Evolutionary conservation across 2,329 filamentous ascomycete species (phyloP).

Genomic region (Trichophyton equinum): DNA sequence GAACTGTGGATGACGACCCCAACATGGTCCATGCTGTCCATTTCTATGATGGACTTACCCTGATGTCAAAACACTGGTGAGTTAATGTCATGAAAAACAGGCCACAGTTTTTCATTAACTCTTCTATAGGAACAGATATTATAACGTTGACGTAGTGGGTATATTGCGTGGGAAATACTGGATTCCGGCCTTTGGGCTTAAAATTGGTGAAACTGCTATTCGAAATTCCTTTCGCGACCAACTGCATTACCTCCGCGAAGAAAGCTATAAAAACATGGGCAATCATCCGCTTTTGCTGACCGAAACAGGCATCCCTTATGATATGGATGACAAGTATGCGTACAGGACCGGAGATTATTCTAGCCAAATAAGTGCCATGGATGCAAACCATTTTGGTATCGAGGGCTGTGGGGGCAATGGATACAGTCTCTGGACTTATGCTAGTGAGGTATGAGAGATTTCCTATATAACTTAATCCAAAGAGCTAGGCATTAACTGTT

Average conservation of each 20-base stretch:
- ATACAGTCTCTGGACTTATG: conserved; percentile 83
- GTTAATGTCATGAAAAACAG: conserved; percentile 6
- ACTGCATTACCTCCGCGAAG: conserved; percentile 65
- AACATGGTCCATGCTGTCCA: conserved; percentile 88
- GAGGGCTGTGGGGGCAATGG: conserved; percentile 76
- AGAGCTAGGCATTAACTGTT: conserved; percentile 14
- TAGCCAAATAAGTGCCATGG: conserved; percentile 81
- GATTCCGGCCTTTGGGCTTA: conserved; percentile 81
- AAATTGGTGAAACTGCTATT: conserved; percentile 84
- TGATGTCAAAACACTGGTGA: conserved; percentile 93
- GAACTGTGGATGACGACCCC: conserved; percentile 74
- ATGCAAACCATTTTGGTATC: conserved; percentile 88
- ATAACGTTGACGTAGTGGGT: conserved; percentile 94
- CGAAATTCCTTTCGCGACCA: conserved; percentile 87
- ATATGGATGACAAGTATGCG: conserved; percentile 94
- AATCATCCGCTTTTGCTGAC: conserved; percentile 80
- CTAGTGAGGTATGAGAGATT: conserved; percentile 45
- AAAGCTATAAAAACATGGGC: conserved; percentile 79
- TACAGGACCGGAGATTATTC: conserved; percentile 94
- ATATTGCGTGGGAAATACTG: conserved; percentile 79
- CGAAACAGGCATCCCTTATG: conserved; percentile 95
- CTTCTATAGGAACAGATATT: conserved; percentile 58
- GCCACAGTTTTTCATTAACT: neutral
- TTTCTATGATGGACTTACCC: conserved; percentile 91
- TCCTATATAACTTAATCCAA: neutral